Evolutionary conservation across 225 moss, liverwort and hornwort genomes (phyloP), one percentile per base, ranked within the genome.

Genomic region (Sphagnum tenellum): DNA sequence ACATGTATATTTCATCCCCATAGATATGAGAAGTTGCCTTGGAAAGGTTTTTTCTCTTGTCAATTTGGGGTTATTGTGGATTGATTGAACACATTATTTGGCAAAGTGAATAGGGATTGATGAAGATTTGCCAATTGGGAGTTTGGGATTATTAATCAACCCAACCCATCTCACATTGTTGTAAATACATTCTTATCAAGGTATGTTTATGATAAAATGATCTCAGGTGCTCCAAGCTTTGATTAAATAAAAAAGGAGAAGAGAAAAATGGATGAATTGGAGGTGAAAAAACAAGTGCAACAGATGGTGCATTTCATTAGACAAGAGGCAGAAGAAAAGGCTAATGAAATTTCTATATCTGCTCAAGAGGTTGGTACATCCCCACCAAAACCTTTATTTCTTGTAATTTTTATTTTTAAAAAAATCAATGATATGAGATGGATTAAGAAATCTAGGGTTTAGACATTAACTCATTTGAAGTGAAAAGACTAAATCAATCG

Each of bases 251-350:
- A 64, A 8, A 12, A 6, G 14, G 53, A 54, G 12, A 8, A 46
- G 9, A 10, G 55, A 9, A 94, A 72, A 65, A 95, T 95, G 94
- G 88, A 95, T 68, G 89, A 88, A 55, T 58, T 60, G 46, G 84
- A 89, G 47, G 88, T 95, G 49, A 71, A 74, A 4, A 89, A 72
- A 73, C 91, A 89, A 63, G 83, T 95, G 67, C 88, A 95, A 80
- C 94, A 95, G 77, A 91, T 95, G 94, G 94, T 95, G 48, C 88
- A 82, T 9, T 95, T 91, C 61, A 95, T 95, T 47, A 91, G 72
- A 69, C 88, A 95, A 73, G 91, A 95, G 64, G 91, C 91, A 47
- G 86, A 91, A 67, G 94, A 95, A 74, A 95, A 91, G 73, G 89
- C 88, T 47, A 91, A 88, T 65, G 94, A 95, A 73, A 91, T 95